A percentile compares a stretch with the other conserved stretches of the same genome.
phyloP scores from a whole-genome alignment of 129 eudicot genomes.

The Tanacetum coccineum region DNA sequence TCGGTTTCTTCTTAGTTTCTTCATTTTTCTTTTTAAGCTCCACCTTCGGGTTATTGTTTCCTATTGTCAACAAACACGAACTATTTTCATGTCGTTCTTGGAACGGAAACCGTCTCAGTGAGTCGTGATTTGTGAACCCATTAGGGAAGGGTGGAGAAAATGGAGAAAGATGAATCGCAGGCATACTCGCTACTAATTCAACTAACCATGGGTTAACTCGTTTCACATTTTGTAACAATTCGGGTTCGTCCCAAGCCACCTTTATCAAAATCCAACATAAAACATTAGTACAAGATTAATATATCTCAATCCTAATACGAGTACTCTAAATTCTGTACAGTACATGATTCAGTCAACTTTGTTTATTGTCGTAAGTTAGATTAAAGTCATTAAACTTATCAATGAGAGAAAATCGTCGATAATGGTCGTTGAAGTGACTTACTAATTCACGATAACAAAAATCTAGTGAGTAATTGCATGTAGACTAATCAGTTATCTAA shows the following conservation, averaged over 20 bases:
- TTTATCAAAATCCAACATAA: slow-evolving; percentile 19
- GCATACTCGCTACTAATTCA: slow-evolving; percentile 70
- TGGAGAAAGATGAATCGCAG: slow-evolving; percentile 60
- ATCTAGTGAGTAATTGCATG: too few relatives aligned
- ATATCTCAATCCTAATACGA: too few relatives aligned
- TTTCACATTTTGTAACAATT: slow-evolving; percentile 77
- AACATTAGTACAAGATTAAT: not conserved
- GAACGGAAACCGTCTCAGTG: slow-evolving; percentile 17
- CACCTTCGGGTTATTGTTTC: slow-evolving; percentile 30
- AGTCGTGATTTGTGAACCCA: slow-evolving; percentile 23
- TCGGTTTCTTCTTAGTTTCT: slow-evolving; percentile 28
- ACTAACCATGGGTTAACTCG: slow-evolving; percentile 95
- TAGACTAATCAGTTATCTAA: not conserved
- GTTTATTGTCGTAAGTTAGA: not conserved
- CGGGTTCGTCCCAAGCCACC: slow-evolving; percentile 98
- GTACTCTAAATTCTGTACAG: too few relatives aligned
- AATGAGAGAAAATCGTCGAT: too few relatives aligned
- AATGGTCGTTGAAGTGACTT: too few relatives aligned
- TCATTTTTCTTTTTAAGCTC: slow-evolving; percentile 25
- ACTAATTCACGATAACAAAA: too few relatives aligned
- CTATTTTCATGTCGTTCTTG: slow-evolving; percentile 32
- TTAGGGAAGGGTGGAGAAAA: slow-evolving; percentile 64
- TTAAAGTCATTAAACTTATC: too few relatives aligned
- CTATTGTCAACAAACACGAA: slow-evolving; percentile 56
- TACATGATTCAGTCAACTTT: too few relatives aligned